Evolutionary conservation across 352 stramenopile species (phyloP).

Genomic region (Pythium monospermum): DNA sequence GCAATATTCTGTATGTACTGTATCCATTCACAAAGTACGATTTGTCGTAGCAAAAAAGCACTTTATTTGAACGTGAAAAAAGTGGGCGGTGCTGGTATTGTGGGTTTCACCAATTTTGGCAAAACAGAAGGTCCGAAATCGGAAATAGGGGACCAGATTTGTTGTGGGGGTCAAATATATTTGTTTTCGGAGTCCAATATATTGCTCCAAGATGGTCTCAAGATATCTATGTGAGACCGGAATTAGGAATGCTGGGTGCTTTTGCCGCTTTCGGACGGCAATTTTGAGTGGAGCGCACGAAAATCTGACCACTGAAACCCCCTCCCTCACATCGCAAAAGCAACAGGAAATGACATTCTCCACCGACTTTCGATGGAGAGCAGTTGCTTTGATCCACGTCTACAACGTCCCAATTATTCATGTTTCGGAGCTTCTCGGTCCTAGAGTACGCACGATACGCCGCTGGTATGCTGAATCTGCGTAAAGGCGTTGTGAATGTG

Average conservation of each 20-base stretch:
- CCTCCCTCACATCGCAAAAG: no score
- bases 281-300: no score
- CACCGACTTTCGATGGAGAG: constrained; percentile 10
- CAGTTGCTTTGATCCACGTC: constrained; percentile 9
- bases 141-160: neutral
- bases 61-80: no score
- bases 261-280: no score
- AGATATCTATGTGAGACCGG: no score
- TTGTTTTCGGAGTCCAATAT: neutral
- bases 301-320: neutral
- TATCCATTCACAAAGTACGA: constrained; percentile 1
- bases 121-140: neutral
- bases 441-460: constrained; percentile 6
- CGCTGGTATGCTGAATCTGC: constrained; percentile 12
- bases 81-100: no score
- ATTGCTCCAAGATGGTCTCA: no score
- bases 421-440: constrained; percentile 8
- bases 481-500: constrained; percentile 5
- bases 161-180: neutral
- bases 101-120: neutral
- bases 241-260: no score
- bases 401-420: constrained; percentile 8
- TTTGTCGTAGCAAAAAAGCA: neutral
- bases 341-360: constrained; percentile 4
- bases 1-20: neutral